Evolutionary conservation across 1,139 yeast species (phyloP).

Genomic region (Protomyces inundatus): DNA sequence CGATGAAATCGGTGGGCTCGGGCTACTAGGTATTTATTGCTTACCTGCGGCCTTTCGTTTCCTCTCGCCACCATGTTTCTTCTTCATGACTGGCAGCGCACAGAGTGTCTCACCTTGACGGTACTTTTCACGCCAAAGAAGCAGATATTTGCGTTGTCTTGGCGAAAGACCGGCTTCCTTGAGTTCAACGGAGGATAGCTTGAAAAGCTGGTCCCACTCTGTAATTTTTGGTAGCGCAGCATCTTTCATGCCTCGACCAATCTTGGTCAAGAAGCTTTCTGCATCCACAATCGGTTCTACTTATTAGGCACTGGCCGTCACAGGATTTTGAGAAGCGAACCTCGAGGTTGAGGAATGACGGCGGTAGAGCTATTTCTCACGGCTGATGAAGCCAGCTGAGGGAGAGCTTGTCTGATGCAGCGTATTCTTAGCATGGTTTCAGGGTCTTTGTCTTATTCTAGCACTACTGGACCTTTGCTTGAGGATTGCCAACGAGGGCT

Average conservation of each 20-base stretch:
- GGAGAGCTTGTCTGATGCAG: background rate
- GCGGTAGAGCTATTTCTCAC: background rate
- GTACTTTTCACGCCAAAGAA: slow-evolving; percentile 19
- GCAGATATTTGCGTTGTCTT: slow-evolving; percentile 18
- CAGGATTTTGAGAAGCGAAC: background rate
- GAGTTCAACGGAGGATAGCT: slow-evolving; percentile 4
- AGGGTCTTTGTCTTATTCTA: too few species aligned
- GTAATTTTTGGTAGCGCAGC: slow-evolving; percentile 4
- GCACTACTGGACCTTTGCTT: too few species aligned
- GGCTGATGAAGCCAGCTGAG: background rate
- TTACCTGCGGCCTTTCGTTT: slow-evolving; percentile 21
- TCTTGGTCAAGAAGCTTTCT: slow-evolving; percentile 5
- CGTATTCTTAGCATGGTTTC: background rate
- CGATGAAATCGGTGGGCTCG: background rate
- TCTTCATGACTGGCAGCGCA: slow-evolving; percentile 19
- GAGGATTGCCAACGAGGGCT: too few species aligned
- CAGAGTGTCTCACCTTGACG: slow-evolving; percentile 11
- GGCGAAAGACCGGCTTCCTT: slow-evolving; percentile 17
- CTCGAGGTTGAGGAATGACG: background rate
- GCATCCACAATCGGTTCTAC: background rate
- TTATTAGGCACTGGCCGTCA: background rate
- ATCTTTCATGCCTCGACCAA: slow-evolving; percentile 11
- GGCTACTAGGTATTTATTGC: background rate
- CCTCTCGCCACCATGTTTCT: slow-evolving; percentile 18
- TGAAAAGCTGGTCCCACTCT: slow-evolving; percentile 19